Conservation (phyloP, 1,139 yeast species). For the Spencermartinsiella ligniputridi region DNA sequence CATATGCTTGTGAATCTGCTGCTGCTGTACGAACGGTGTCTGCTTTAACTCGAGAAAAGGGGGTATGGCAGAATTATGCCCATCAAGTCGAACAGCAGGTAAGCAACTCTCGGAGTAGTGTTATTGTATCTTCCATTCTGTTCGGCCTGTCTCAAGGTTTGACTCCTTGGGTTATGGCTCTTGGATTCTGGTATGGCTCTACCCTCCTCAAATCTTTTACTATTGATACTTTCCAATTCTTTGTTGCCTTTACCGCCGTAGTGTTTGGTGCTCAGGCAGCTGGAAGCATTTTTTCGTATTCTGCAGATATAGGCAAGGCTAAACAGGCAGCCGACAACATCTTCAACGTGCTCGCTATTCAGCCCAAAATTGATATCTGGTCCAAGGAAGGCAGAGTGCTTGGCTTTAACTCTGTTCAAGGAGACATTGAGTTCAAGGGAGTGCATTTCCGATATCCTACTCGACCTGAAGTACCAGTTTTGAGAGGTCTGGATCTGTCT, state of each 20-base stretch:
- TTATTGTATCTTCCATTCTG: conserved; percentile 29
- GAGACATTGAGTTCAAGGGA: conserved; percentile 58
- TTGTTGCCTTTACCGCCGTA: conserved; percentile 43
- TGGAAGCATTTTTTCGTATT: conserved; percentile 83
- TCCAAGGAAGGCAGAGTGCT: conserved; percentile 52
- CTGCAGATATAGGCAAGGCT: conserved; percentile 58
- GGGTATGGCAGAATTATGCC: conserved; percentile 30
- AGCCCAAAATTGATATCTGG: conserved; percentile 51
- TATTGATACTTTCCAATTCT: conserved; percentile 31
- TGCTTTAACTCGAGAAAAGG: conserved; percentile 35
- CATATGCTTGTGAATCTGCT: conserved; percentile 36
- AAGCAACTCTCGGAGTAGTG: conserved; percentile 24
- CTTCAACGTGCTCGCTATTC: conserved; percentile 65
- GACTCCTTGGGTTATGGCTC: conserved; percentile 36
- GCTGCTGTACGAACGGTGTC: conserved; percentile 37
- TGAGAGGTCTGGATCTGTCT: conserved; percentile 59
- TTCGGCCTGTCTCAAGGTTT: conserved; percentile 36
- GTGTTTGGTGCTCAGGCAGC: conserved; percentile 83
- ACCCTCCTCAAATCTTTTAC: conserved; percentile 28
- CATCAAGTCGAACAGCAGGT: conserved; percentile 31
- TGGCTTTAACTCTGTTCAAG: conserved; percentile 37
- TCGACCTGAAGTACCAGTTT: conserved; percentile 67
- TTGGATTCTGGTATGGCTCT: conserved; percentile 39
- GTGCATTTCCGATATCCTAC: conserved; percentile 82
- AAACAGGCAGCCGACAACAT: conserved; percentile 66